Evolutionary conservation across 352 stramenopile genomes (phyloP).

Genomic region (Pythium brachiatum): DNA sequence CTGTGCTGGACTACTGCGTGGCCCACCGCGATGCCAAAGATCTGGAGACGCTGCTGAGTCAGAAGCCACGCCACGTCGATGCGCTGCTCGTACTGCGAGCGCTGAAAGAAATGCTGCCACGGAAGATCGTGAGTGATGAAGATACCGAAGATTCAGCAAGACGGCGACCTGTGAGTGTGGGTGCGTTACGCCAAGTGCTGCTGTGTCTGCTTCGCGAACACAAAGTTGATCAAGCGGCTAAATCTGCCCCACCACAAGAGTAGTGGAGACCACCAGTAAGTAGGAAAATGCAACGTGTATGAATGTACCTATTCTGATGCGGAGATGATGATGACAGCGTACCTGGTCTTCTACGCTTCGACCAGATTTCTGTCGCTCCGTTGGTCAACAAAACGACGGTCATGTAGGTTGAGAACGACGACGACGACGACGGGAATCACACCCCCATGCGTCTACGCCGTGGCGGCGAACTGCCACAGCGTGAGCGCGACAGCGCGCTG

Average conservation of each 20-base stretch:
- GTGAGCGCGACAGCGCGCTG: conserved; percentile 80
- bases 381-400: neutral
- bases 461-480: conserved; percentile 63
- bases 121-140: conserved; percentile 16
- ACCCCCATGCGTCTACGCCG: neutral
- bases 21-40: conserved; percentile 38
- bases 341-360: neutral
- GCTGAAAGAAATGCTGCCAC: conserved; percentile 33
- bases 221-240: neutral
- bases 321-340: neutral
- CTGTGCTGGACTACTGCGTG: conserved; percentile 64
- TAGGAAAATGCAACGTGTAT: conserved; percentile 1
- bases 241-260: no score
- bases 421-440: no score
- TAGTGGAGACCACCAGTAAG: neutral
- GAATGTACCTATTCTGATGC: neutral
- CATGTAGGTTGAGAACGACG: neutral
- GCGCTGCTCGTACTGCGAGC: conserved; percentile 56
- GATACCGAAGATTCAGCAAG: neutral
- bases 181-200: conserved; percentile 23
- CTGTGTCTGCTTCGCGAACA: conserved; percentile 24
- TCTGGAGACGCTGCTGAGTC: conserved; percentile 44
- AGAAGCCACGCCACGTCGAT: conserved; percentile 56
- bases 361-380: neutral
- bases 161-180: conserved; percentile 19